Conservation (phyloP, 169 alveolate species). For the Plasmodium inui region DNA sequence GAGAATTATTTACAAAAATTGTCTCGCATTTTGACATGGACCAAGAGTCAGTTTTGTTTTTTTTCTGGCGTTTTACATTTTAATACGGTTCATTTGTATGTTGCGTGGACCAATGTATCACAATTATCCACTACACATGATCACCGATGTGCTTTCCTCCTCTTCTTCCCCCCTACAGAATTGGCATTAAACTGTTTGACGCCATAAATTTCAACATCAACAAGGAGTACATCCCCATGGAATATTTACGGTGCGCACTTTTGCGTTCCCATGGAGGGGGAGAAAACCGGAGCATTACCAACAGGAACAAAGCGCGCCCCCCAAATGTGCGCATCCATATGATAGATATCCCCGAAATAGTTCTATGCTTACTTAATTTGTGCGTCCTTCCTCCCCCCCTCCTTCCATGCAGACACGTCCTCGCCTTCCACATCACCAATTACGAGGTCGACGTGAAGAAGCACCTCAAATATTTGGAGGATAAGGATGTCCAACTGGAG, state of each 20-base stretch:
- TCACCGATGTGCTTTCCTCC: neutral
- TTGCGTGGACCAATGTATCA: neutral
- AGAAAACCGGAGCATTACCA: neutral
- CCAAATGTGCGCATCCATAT: neutral
- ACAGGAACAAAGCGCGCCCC: neutral
- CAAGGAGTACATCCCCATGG: slow-evolving; percentile 72
- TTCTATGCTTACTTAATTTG: neutral
- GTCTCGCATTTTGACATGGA: slow-evolving; percentile 1
- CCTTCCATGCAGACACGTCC: slow-evolving; percentile 16
- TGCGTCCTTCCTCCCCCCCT: neutral
- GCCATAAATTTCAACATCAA: slow-evolving; percentile 59
- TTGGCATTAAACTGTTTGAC: slow-evolving; percentile 32
- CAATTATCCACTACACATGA: neutral
- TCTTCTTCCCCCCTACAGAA: slow-evolving; percentile 18
- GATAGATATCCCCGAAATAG: neutral
- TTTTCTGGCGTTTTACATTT: neutral
- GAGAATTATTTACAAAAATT: slow-evolving; percentile 5
- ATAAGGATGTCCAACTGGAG: neutral
- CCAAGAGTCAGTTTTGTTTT: slow-evolving; percentile 23
- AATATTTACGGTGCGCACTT: slow-evolving; percentile 49
- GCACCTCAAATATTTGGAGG: slow-evolving; percentile 30
- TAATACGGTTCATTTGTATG: neutral
- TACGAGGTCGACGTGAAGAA: slow-evolving; percentile 40
- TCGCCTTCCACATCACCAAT: slow-evolving; percentile 56
- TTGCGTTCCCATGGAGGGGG: neutral